phyloP scores from a whole-genome alignment of 495 filamentous ascomycete species.

The Xylaria telfairii region DNA sequence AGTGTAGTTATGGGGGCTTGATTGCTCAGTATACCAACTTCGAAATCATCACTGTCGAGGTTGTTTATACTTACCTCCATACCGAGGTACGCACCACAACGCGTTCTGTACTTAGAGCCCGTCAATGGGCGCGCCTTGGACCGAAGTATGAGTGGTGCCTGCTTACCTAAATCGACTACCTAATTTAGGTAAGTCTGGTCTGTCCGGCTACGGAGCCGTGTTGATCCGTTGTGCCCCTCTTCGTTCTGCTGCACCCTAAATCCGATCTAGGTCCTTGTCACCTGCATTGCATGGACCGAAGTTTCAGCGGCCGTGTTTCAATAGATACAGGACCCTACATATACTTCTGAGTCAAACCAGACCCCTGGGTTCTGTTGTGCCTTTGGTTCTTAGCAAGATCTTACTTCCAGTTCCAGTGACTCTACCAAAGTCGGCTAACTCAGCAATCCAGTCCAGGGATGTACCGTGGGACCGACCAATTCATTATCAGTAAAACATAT shows the following conservation, averaged over 20 bases:
- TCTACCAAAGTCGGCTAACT: not conserved
- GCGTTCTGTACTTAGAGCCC: not conserved
- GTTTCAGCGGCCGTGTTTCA: slow-evolving; percentile 18
- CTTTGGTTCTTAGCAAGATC: slow-evolving; percentile 14
- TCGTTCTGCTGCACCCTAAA: not conserved
- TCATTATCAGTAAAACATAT: not conserved
- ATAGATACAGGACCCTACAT: not conserved
- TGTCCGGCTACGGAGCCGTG: slow-evolving; percentile 13
- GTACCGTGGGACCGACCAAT: not conserved
- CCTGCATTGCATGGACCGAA: slow-evolving; percentile 21
- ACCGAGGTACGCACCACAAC: not conserved
- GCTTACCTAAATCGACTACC: no score
- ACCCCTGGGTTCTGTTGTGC: slow-evolving; percentile 15
- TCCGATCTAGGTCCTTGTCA: slow-evolving; percentile 2
- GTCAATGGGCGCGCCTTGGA: not conserved
- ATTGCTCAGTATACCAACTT: not conserved
- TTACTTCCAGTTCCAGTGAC: not conserved
- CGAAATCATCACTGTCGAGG: not conserved
- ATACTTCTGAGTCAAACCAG: slow-evolving; percentile 12
- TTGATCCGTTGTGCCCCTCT: slow-evolving; percentile 14
- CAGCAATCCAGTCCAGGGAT: not conserved
- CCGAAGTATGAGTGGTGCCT: not conserved
- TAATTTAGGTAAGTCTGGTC: not conserved
- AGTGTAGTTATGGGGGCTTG: no score
- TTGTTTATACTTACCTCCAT: no score